Base-by-base conservation (phyloP, 805 yeast species). In the Nadsonia fulvescens region DNA sequence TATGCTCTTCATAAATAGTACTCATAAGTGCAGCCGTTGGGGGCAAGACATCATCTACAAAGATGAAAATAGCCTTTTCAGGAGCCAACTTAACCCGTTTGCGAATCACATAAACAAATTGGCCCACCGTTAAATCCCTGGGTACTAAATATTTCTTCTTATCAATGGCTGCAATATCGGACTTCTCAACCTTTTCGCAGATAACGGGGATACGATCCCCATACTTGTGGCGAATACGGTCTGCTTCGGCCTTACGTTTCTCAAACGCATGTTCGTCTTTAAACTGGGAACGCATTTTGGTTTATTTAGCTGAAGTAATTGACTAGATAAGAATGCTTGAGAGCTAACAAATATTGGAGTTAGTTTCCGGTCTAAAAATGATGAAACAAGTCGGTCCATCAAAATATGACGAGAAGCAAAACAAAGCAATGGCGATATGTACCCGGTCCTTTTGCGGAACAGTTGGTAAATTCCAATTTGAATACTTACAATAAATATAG, bases 21-120 rank as follows among this genome's bases (percentile, higher is more conserved):
- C 92, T 75, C 89, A 89, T 81, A 39, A 89, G 65, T 10, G 96
- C 93, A 12, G 96, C 95, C 3, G 98, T 89, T 24, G 96, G 96
- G 7, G 98, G 98, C 40, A 89, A 64, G 31, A 89, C 82, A 50
- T 89, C 98, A 47, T 89, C 86, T 37, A 89, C 93, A 51, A 89
- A 89, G 38, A 89, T 82, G 54, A 89, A 89, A 37, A 89, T 86
- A 22, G 98, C 98, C 71, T 86, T 83, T 53, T 89, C 98, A 15
- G 93, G 77, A 24, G 94, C 93, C 36, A 89, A 65, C 60, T 77
- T 77, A 52, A 89, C 83, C 51, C 98, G 74, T 57, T 86, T 83
- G 54, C 98, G 73, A 42, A 89, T 81, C 34, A 89, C 98, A 47
- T 89, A 89, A 23, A 89, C 98, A 56, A 89, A 86, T 54, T 89